Evolutionary conservation across 306 rosid species (phyloP).

Genomic region (Cicer bijugum): DNA sequence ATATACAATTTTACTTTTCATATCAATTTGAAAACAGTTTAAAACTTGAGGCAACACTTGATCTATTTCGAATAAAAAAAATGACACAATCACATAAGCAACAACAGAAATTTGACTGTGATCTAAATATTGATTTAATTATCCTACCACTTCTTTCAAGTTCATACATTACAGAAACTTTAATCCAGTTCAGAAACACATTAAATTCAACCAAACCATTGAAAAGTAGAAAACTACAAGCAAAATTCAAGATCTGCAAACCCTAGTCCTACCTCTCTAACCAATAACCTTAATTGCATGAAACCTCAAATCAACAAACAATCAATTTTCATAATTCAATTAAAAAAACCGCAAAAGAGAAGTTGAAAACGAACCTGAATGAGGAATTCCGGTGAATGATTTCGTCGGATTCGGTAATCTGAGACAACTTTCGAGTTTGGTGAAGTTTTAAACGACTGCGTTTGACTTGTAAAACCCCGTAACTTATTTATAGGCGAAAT

Average conservation of each 20-base stretch:
- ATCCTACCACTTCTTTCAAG: background rate
- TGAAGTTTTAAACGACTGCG: constrained; percentile 21
- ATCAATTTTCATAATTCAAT: background rate
- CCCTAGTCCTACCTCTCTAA: background rate
- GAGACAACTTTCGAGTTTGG: constrained; percentile 17
- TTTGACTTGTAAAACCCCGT: background rate
- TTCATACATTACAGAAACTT: background rate
- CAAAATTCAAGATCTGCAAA: constrained; percentile 34
- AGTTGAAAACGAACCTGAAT: constrained; percentile 27
- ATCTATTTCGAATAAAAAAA: background rate
- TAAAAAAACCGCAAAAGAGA: background rate
- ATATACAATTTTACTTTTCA: constrained; percentile 3
- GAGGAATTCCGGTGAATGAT: background rate
- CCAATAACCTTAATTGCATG: background rate
- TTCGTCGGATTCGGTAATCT: constrained; percentile 24
- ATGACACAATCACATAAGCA: background rate
- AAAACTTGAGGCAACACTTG: background rate
- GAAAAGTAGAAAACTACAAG: background rate
- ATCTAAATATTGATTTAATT: background rate
- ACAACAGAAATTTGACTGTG: background rate
- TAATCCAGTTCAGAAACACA: background rate
- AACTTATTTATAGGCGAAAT: background rate
- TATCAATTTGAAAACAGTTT: background rate
- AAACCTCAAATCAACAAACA: background rate
- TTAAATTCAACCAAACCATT: background rate